Base-by-base conservation (phyloP, 768 basidiomycete species). In the Pleurotus djamor region DNA sequence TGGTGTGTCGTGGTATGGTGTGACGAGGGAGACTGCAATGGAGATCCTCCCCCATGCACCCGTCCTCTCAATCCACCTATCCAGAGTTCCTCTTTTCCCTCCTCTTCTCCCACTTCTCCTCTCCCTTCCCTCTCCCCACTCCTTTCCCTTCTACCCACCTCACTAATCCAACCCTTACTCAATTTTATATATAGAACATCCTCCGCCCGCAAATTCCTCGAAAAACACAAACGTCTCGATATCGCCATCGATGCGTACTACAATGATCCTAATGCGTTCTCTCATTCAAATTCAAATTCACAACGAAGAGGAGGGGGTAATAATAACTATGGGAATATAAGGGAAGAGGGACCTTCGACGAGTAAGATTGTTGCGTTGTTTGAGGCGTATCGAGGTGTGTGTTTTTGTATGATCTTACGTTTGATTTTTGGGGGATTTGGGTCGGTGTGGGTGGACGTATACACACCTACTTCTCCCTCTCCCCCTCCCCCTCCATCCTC, bases 221-320 rank as follows among this genome's bases (percentile, higher is more conserved):
- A 90, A 61, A 86, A 84, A 64, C 78, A 89, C 74, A 86, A 84
- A 64, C 82, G 85, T 38, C 71, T 90, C 45, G 91, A 93, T 57
- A 70, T 77, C n/a, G 91, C 91, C 21, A 73, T 91, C 48, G 88
- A 92, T 69, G 84, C 88, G 1, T 93, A 78, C 69, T 90, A 83
- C 73, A 84, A 81, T 64, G 82, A 89, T 57, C 79, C 83, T 28
- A 67, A 68, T 56, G 72, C 71, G 21, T 70, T 78, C 50, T 57
- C 64, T 28, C 21, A 28, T 3, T 28, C 21, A 1, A 1, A 28
- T 3, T 28, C 21, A 28, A 28, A 28, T 28, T 28, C 21, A 28
- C 21, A 28, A 28, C 21, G 21, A 28, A 28, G n/a, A n/a, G n/a
- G n/a, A n/a, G n/a, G n/a, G n/a, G n/a, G n/a, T n/a, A n/a, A n/a